These are phyloP conservation scores for Pseudomonodictys pantanalensis DNA, from an alignment of 495 filamentous ascomycete genomes.

Conservation along the genomic window DNA sequence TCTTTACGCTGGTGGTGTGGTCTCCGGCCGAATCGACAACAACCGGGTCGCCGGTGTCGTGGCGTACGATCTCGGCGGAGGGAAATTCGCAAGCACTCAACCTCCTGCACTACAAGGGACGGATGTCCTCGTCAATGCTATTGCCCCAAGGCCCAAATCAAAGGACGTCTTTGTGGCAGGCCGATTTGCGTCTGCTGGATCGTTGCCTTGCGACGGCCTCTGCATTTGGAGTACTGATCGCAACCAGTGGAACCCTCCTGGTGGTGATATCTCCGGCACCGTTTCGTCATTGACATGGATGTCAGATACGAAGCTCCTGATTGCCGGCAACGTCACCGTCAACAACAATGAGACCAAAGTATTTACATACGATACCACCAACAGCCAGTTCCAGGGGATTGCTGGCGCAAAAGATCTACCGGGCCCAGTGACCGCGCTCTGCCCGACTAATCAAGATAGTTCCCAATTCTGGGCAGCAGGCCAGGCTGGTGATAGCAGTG, in stretches of 20 bases:
- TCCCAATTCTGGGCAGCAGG: slow-evolving; percentile 80
- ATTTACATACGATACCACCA: slow-evolving; percentile 67
- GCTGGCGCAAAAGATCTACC: slow-evolving; percentile 65
- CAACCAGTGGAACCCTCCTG: slow-evolving; percentile 75
- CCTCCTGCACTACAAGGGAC: slow-evolving; percentile 67
- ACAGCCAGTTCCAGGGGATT: slow-evolving; percentile 62
- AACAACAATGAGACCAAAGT: slow-evolving; percentile 62
- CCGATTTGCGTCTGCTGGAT: slow-evolving; percentile 75
- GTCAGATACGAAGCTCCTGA: slow-evolving; percentile 63
- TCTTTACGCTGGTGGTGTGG: slow-evolving; percentile 76
- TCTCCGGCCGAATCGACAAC: slow-evolving; percentile 68
- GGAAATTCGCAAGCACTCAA: slow-evolving; percentile 59
- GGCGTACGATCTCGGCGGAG: slow-evolving; percentile 67
- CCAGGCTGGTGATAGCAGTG: slow-evolving; percentile 58
- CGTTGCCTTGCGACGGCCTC: slow-evolving; percentile 73
- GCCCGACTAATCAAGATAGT: slow-evolving; percentile 63
- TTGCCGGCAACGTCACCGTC: slow-evolving; percentile 71
- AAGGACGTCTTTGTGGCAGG: slow-evolving; percentile 82
- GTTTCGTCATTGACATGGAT: slow-evolving; percentile 75
- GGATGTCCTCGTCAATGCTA: slow-evolving; percentile 69
- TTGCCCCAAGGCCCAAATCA: slow-evolving; percentile 63
- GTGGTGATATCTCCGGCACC: slow-evolving; percentile 63
- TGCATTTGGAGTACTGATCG: slow-evolving; percentile 69
- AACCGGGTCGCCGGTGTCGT: slow-evolving; percentile 68
- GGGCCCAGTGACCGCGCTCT: slow-evolving; percentile 73